A percentile compares a stretch with the other conserved stretches of the same genome.
These are phyloP conservation scores for Trypanosoma conorhini DNA, from an alignment of 208 protist genomes.

Conservation along the genomic window DNA sequence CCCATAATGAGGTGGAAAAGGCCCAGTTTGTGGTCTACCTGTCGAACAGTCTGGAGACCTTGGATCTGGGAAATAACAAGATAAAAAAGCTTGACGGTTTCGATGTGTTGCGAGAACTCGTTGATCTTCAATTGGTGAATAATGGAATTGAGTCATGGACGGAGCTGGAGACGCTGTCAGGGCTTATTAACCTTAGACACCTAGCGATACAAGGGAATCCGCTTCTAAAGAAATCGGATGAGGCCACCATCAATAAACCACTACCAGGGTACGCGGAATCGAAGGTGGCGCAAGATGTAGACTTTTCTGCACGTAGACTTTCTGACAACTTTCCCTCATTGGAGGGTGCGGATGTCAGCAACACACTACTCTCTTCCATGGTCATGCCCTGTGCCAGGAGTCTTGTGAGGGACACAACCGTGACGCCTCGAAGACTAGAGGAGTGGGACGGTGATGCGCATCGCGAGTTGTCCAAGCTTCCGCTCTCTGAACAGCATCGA, in stretches of 20 bases:
- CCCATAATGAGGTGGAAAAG: slow-evolving; percentile 50
- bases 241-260: neutral
- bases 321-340: neutral
- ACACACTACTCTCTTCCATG: slow-evolving; percentile 13
- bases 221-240: slow-evolving; percentile 1
- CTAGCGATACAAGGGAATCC: slow-evolving; percentile 51
- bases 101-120: slow-evolving; percentile 35
- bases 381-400: slow-evolving; percentile 6
- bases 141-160: slow-evolving; percentile 46
- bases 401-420: slow-evolving; percentile 12
- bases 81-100: slow-evolving; percentile 41
- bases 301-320: slow-evolving; percentile 13
- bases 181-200: slow-evolving; percentile 35
- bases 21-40: slow-evolving; percentile 53
- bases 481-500: neutral
- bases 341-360: neutral
- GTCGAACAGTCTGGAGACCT: slow-evolving; percentile 42
- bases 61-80: slow-evolving; percentile 61
- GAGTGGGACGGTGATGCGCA: slow-evolving; percentile 14
- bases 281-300: slow-evolving; percentile 18
- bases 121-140: slow-evolving; percentile 37
- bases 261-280: neutral
- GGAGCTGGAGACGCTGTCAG: slow-evolving; percentile 28
- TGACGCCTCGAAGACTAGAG: slow-evolving; percentile 1
- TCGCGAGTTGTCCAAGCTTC: slow-evolving; percentile 5